Percentiles rank a stretch among this genome's conserved stretches.
These are phyloP conservation scores for Botryotinia convoluta DNA, from an alignment of 2,329 filamentous ascomycete genomes.

Conservation along the genomic window DNA sequence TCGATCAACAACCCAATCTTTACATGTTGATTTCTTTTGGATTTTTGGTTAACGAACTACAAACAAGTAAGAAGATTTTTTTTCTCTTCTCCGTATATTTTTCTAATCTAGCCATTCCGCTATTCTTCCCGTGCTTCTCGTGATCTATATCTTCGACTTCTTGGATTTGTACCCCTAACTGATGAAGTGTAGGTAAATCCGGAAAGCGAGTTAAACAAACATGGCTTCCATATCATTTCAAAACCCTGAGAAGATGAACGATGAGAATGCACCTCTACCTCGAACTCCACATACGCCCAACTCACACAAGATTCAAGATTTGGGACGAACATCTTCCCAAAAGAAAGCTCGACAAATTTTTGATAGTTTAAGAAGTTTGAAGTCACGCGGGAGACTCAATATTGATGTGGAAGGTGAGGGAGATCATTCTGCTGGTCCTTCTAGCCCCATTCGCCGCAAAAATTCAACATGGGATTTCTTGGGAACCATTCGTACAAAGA, in stretches of 20 bases:
- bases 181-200: background rate
- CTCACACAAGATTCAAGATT: slow-evolving; percentile 9
- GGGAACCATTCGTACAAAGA: slow-evolving; percentile 3
- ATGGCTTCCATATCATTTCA: slow-evolving; percentile 17
- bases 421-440: background rate
- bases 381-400: slow-evolving; percentile 2
- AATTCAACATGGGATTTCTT: slow-evolving; percentile 28
- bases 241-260: slow-evolving; percentile 2
- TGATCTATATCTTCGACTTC: background rate
- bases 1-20: background rate
- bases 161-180: background rate
- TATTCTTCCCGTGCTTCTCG: background rate
- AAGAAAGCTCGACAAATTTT: slow-evolving; percentile 17
- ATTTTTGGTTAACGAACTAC: slow-evolving; percentile 11
- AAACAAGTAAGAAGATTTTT: background rate
- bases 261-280: slow-evolving; percentile 11
- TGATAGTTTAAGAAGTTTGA: slow-evolving; percentile 17
- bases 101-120: background rate
- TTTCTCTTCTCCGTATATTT: background rate
- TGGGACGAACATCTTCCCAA: slow-evolving; percentile 17
- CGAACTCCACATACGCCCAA: slow-evolving; percentile 12
- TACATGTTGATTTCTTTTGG: slow-evolving; percentile 2
- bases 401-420: background rate
- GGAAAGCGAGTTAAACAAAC: background rate
- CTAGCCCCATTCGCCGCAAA: slow-evolving; percentile 10